Evolutionary conservation across 345 rosid species (phyloP).

Genomic region (Eucalyptus marginata): DNA sequence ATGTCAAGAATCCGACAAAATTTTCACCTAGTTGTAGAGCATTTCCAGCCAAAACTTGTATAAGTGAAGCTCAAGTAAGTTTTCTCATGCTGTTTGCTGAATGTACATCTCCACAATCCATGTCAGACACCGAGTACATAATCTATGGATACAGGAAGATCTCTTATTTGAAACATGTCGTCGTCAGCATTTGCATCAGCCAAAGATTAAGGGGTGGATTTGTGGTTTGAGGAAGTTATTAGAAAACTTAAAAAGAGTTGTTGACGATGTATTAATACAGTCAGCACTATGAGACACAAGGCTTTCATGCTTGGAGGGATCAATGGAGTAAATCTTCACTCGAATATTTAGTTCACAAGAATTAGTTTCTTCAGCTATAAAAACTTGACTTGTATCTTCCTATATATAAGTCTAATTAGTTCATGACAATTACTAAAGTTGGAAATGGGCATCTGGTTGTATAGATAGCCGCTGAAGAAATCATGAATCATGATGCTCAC

Average conservation of each 20-base stretch:
- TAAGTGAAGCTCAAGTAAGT: neutral
- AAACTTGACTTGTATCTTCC: neutral
- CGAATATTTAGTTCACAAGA: neutral
- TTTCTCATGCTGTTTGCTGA: neutral
- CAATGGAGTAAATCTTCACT: neutral
- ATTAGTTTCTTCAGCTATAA: neutral
- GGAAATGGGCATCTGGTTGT: neutral
- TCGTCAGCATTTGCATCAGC: neutral
- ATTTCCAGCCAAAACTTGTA: neutral
- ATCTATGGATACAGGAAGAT: neutral
- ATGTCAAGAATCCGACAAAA: neutral
- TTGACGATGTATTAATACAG: neutral
- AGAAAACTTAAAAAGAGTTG: neutral
- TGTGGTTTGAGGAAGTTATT: neutral
- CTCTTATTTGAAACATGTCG: neutral
- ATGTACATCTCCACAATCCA: neutral
- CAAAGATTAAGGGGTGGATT: neutral
- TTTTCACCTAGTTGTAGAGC: neutral
- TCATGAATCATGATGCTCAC: neutral
- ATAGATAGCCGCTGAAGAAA: neutral
- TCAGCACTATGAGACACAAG: neutral
- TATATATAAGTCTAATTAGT: neutral
- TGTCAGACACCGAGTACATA: neutral
- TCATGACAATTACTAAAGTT: neutral
- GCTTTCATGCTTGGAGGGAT: neutral